Conservation (phyloP, 306 rosid genomes). For the Trifolium repens region DNA sequence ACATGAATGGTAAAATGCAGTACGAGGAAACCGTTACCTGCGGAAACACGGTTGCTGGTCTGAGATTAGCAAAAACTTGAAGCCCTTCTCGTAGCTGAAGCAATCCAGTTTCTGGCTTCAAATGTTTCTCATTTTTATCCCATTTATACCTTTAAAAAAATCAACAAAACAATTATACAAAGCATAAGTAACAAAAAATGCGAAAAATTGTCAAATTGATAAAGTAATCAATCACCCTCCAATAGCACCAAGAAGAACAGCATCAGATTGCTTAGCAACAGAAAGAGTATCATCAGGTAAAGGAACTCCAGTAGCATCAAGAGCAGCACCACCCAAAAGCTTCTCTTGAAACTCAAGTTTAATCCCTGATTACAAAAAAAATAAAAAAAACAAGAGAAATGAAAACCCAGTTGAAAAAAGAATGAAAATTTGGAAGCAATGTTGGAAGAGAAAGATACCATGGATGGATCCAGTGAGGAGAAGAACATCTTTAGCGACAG, state of each 20-base stretch:
- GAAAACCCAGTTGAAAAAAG: background rate
- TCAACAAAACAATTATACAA: slow-evolving; percentile 1
- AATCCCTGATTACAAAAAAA: slow-evolving; percentile 52
- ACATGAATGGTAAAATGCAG: slow-evolving; percentile 4
- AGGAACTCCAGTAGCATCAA: slow-evolving; percentile 86
- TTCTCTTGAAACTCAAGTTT: slow-evolving; percentile 65
- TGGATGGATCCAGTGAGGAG: slow-evolving; percentile 67
- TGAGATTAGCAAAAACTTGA: slow-evolving; percentile 79
- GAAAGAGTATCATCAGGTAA: slow-evolving; percentile 81
- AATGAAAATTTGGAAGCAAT: background rate
- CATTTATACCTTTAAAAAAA: slow-evolving; percentile 68
- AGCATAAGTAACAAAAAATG: background rate
- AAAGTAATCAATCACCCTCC: slow-evolving; percentile 72
- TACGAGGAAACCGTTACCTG: slow-evolving; percentile 51
- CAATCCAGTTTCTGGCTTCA: slow-evolving; percentile 94
- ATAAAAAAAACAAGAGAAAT: no score
- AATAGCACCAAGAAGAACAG: slow-evolving; percentile 85
- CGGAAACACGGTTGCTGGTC: slow-evolving; percentile 80
- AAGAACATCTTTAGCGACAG: slow-evolving; percentile 84
- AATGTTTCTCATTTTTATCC: slow-evolving; percentile 74
- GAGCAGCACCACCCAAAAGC: slow-evolving; percentile 90
- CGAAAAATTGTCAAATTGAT: background rate
- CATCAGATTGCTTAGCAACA: slow-evolving; percentile 74
- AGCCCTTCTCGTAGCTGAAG: slow-evolving; percentile 75
- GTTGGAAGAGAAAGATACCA: slow-evolving; percentile 43